Base-by-base conservation (phyloP, 2,329 filamentous ascomycete species). In the Sordariomycetes sp. region DNA sequence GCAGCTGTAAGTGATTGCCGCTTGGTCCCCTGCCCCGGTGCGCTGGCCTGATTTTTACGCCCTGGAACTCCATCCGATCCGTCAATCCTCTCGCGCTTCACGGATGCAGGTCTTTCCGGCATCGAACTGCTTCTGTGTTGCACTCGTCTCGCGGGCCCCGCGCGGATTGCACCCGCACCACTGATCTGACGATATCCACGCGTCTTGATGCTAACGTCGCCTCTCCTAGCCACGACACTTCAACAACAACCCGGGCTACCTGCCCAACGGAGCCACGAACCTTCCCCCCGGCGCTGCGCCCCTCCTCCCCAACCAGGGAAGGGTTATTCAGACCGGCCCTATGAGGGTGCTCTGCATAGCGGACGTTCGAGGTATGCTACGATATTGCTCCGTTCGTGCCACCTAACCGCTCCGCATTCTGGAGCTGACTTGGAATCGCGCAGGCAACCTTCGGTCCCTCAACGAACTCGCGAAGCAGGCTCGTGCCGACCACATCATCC, bases 391-490 rank as follows among this genome's bases (percentile, higher is more conserved):
- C 13, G 13, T 36, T 24, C 20, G n/a, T 22, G 45, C 55, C 32
- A 36, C 59, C 58, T 55, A 22, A 22, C 39, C 52, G 39, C 56
- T 53, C 48, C 10, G 13, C 10, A 36, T 25, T 7, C 15, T 17
- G 13, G 28, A 10, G 28, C 52, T 53, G 28, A 34, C 52, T n/a
- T 22, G 45, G 2, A 22, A 20, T 6, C 24, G 45, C 20, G 5
- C 64, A 99, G 94, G 94, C 72, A 96, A 97, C 72, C 78, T 99
- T 64, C 85, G 87, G 74, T 96, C 94, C 63, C 78, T 99, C 66
- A 99, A 99, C 75, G 91, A 97, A 61, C 86, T 99, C 61, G 94
- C 94, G 62, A 95, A 89, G 73, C 88, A 94, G 69, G 92, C 94
- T 61, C 88, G 88, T 69, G 94, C 94, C 65, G 90, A 96, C 74